Evolutionary conservation across 2,329 filamentous ascomycete species (phyloP), one percentile per base, ranked within the genome.

Genomic region (Aspergillus uvarum): DNA sequence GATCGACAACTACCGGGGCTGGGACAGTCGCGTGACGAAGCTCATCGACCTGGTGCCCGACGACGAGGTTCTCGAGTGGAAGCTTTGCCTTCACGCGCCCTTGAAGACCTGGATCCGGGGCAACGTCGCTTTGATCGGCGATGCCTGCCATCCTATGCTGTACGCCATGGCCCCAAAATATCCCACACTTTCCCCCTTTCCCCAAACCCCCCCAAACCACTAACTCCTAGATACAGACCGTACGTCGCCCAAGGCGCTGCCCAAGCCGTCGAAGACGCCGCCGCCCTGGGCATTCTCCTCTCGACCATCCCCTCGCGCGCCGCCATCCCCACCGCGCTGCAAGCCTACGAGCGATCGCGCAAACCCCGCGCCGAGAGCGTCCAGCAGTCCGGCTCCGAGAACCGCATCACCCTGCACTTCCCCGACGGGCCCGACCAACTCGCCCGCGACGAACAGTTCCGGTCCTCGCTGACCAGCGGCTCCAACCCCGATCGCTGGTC

Each of bases 401-500:
- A 76, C 22, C 72, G 73, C 8, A 65, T 70, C 35, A 73, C 71
- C 8, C 66, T 79, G 51, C 76, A 77, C 55, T 64, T 77, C 10
- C 71, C 73, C 14, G 76, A 78, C 57, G 76, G 75, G 0, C 73
- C 74, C 2, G 72, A 76, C 74, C 62, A 81, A 72, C 56, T 69
- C 51, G 68, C 74, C 44, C 64, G 76, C 76, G 58, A 83, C 83
- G 61, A 68, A 50, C 72, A 72, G 47, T 74, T 75, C 60, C 66
- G 61, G 12, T 61, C 66, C 10, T 70, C 72, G 8, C 61, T 65
- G 54, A 58, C 62, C 1, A 70, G 63, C 19, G 70, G 66, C 5
- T 59, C 64, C 3, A 76, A 71, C 44, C 86, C 86, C 2, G 87
- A 89, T 73, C 87, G 87, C 73, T 89, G 86, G 86, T 81, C 84